Base-by-base conservation (phyloP, 306 rosid genomes). In the Lathyrus oleraceus region DNA sequence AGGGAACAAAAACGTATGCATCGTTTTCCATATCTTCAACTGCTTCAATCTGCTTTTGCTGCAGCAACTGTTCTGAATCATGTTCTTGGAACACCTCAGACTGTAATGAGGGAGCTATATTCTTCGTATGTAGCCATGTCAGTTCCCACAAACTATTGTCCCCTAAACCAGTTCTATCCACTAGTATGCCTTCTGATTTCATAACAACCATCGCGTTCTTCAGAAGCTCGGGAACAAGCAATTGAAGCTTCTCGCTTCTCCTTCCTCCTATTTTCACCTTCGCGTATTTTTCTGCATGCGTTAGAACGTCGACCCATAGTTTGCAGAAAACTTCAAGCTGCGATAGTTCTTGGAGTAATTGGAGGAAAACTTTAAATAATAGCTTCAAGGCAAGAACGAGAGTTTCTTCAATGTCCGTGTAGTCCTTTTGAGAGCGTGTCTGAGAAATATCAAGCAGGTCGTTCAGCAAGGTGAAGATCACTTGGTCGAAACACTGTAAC, bases 121-220 rank as follows among this genome's bases (percentile, higher is more conserved):
- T 88, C 75, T 91, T 94, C 59, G 87, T 92, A 65, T 94, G 95
- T 42, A 91, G 77, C 97, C 96, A 94, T 64, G 99, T 91, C 76
- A 91, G 69, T 78, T 94, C 95, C 99, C 99, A 94, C 72, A 94
- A 77, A 83, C 96, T 88, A 76, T 87, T 94, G 43, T 91, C 98
- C 9, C 95, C 98, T 61, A 86, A 59, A 27, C 95, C 95, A 70
- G 88, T 85, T 76, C 86, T 94, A 40, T 87, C 91, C 30, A 67
- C 82, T 60, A 94, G 90, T 49, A 94, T 83, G 60, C 95, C 95
- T 45, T 47, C 82, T 15, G 73, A 76, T 78, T 91, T 91, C 99
- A 94, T 91, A 32, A 83, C 91, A 73, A 85, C 81, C 83, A 94
- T 76, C 68, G 86, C 81, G 78, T 87, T 89, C 77, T 89, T 87